Conservation (phyloP, 306 rosid species). For the Gynostemma pentaphyllum region DNA sequence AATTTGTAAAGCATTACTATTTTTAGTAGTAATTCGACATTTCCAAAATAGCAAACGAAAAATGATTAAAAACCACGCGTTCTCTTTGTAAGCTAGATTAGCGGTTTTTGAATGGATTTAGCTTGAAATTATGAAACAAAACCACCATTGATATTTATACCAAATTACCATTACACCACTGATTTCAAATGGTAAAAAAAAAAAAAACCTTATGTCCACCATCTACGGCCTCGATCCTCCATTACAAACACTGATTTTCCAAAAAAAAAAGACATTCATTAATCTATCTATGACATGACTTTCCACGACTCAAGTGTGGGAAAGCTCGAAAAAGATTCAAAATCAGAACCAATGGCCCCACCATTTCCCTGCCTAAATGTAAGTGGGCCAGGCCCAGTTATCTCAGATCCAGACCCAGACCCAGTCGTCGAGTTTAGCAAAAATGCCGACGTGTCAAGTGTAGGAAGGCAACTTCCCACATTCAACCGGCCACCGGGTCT, state of each 20-base stretch:
- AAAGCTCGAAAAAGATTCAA: constrained; percentile 52
- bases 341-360: constrained; percentile 37
- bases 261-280: background rate
- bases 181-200: background rate
- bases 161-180: background rate
- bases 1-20: no score
- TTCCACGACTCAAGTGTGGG: constrained; percentile 96
- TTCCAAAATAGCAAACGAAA: no score
- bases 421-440: constrained; percentile 35
- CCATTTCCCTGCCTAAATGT: constrained; percentile 14
- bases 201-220: background rate
- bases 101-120: no score
- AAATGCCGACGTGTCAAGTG: constrained; percentile 81
- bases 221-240: background rate
- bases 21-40: no score
- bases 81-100: no score
- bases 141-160: background rate
- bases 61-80: no score
- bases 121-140: background rate
- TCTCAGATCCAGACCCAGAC: no score
- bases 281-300: constrained; percentile 58
- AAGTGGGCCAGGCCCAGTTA: constrained; percentile 21
- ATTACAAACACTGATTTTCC: constrained; percentile 1
- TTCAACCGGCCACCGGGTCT: constrained; percentile 24
- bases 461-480: constrained; percentile 38